Base-by-base conservation (phyloP, 768 basidiomycete species). In the Xerocomus brunneocitrinus region DNA sequence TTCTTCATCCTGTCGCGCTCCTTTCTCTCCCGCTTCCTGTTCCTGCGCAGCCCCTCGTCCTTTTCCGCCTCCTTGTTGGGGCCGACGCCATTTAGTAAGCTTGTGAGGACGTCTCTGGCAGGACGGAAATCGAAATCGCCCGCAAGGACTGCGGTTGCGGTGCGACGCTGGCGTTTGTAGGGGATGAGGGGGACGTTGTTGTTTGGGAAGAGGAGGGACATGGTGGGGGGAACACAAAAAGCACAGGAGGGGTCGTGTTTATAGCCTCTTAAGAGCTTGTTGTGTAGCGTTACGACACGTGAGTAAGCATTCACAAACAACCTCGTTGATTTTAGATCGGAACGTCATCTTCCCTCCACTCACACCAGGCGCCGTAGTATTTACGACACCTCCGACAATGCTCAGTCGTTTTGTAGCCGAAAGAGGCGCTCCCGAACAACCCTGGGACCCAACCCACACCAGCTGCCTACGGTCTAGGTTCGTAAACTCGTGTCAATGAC, bases 51-150 rank as follows among this genome's bases (percentile, higher is more conserved):
- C 65, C 81, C 79, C 56, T 84, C 83, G 30, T 82, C 79, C 52
- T 74, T 78, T 71, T 87, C 85, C 27, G 83, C 79, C 14, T 71
- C 76, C 55, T 80, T 77, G 68, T 88, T 85, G 7, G 80, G 80
- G 0, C 77, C 78, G 30, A 89, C 84, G 47, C 88, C 87, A 62
- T 90, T 90, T 62, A 91, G 73, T 47, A 90, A 68, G 68, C 85
- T 87, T 13, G 89, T 91, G 58, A 91, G 76, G 57, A 86, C 87
- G 71, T 91, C 88, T 66, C 89, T 80, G 35, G 77, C 64, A 0
- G 85, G 83, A 19, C 77, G 77, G 5, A 76, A 67, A 73, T 91
- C 89, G 68, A 88, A 89, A 65, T 76, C 73, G 59, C 89, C 89
- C 0, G 87, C 82, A 70, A 90, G 79, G 39, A 91, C 84, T 8